These are phyloP conservation scores for Euphorbia lathyris DNA, from an alignment of 345 rosid species.

Conservation along the genomic window DNA sequence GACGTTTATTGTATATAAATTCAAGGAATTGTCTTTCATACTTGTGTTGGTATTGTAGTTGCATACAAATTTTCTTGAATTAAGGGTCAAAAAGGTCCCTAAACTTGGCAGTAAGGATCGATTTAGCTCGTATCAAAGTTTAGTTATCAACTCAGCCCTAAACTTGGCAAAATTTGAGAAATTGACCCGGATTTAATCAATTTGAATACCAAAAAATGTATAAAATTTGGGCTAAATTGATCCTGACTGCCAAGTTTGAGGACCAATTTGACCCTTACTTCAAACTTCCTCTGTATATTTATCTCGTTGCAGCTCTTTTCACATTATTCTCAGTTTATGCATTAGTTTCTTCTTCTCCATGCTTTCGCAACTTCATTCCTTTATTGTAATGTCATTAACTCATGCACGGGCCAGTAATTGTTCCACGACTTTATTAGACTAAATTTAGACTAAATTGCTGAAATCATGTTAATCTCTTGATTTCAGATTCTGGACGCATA, in stretches of 20 bases:
- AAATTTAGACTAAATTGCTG: background rate
- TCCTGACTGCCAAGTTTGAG: too few species aligned
- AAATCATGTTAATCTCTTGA: background rate
- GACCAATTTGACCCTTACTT: too few species aligned
- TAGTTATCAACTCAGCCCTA: too few species aligned
- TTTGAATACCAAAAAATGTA: too few species aligned
- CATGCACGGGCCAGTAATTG: background rate
- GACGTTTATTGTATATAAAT: background rate
- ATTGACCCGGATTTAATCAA: too few species aligned
- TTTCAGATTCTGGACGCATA: slow-evolving; percentile 80
- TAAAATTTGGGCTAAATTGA: too few species aligned
- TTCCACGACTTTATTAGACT: background rate
- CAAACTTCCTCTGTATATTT: too few species aligned
- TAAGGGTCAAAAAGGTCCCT: too few species aligned
- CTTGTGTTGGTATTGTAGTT: background rate
- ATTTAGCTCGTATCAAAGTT: too few species aligned
- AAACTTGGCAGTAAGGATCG: too few species aligned
- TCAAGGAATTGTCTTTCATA: background rate
- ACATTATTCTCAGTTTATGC: background rate
- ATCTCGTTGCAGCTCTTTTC: background rate
- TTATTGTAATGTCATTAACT: background rate
- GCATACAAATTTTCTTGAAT: background rate
- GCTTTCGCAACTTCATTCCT: background rate
- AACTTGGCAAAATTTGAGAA: too few species aligned
- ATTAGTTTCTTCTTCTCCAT: background rate